Base-by-base conservation (phyloP, 2,329 filamentous ascomycete genomes). In the Neonectria ditissima region DNA sequence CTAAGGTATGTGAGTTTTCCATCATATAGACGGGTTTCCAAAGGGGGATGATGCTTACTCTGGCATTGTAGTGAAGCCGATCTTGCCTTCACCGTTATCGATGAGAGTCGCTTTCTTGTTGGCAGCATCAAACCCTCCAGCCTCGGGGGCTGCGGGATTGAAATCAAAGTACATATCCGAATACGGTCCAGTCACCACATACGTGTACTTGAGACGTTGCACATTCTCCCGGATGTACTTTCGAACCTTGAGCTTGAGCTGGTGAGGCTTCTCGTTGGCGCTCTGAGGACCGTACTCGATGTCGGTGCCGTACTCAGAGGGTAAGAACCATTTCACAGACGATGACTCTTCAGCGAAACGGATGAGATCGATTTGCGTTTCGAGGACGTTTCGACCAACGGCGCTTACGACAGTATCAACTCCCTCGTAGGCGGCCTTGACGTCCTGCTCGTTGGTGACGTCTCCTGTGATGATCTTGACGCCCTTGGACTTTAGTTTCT, bases 141-240 rank as follows among this genome's bases (percentile, higher is more conserved):
- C 71, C n/a, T 74, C 71, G 4, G 43, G 5, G 5, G 62, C 59
- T 0, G 30, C 24, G 2, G 62, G 81, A 76, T 34, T 79, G 4
- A 81, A 75, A 6, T 67, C 65, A 47, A 91, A 80, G 79, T 84
- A 92, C 73, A 90, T 82, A 65, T 91, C 90, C 30, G 86, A 84
- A 68, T 90, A 92, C 0, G 90, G 90, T 0, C 90, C 90, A 0
- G 90, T 92, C 5, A 92, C 90, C 0, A 92, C 79, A 73, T 89
- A 92, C 0, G 90, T 91, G 59, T 89, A 83, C 53, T 87, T 82
- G 26, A 92, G 74, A 8, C 82, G 77, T 68, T 82, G 81, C 14
- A 85, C 72, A n/a, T 83, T 78, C 37, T 85, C 83, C 50, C 83
- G 81, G 32, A 91, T 81, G 30, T 84, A 85, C 59, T 84, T 86